Conservation (phyloP, 169 alveolate genomes). For the Cryptosporidium bovis region DNA sequence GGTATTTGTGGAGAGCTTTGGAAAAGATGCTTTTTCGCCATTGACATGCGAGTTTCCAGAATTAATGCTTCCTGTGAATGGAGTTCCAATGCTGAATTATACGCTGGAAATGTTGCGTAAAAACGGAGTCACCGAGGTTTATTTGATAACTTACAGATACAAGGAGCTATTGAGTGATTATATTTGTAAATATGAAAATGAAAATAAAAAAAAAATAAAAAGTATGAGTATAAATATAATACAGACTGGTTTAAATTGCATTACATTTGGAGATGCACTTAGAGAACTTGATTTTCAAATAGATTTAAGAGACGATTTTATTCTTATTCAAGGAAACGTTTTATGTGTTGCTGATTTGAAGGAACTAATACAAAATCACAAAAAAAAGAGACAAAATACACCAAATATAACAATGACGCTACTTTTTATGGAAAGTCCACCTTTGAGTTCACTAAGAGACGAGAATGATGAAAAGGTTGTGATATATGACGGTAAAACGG, state of each 20-base stretch:
- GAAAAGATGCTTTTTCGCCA: slow-evolving; percentile 47
- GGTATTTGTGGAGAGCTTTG: slow-evolving; percentile 43
- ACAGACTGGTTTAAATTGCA: slow-evolving; percentile 35
- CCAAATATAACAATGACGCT: slow-evolving; percentile 52
- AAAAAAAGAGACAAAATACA: slow-evolving; percentile 10
- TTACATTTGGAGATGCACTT: slow-evolving; percentile 42
- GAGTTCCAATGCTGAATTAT: slow-evolving; percentile 52
- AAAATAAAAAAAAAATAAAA: slow-evolving; percentile 1
- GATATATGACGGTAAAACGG: slow-evolving; percentile 22
- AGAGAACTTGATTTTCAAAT: slow-evolving; percentile 63
- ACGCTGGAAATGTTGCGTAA: slow-evolving; percentile 39
- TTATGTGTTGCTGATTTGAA: slow-evolving; percentile 59
- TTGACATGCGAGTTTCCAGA: slow-evolving; percentile 65
- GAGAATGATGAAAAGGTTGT: slow-evolving; percentile 18
- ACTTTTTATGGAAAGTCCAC: slow-evolving; percentile 56
- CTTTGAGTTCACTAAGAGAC: slow-evolving; percentile 59
- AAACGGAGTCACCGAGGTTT: slow-evolving; percentile 66
- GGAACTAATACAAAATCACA: slow-evolving; percentile 33
- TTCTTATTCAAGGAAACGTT: slow-evolving; percentile 29
- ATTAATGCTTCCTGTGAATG: slow-evolving; percentile 50
- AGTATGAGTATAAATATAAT: slow-evolving; percentile 11
- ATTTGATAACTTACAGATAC: slow-evolving; percentile 10
- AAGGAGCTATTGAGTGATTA: slow-evolving; percentile 13
- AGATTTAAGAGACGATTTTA: slow-evolving; percentile 64
- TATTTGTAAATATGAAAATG: neutral